Evolutionary conservation across 2,329 filamentous ascomycete species (phyloP).

Genomic region (Curvularia spicifera): DNA sequence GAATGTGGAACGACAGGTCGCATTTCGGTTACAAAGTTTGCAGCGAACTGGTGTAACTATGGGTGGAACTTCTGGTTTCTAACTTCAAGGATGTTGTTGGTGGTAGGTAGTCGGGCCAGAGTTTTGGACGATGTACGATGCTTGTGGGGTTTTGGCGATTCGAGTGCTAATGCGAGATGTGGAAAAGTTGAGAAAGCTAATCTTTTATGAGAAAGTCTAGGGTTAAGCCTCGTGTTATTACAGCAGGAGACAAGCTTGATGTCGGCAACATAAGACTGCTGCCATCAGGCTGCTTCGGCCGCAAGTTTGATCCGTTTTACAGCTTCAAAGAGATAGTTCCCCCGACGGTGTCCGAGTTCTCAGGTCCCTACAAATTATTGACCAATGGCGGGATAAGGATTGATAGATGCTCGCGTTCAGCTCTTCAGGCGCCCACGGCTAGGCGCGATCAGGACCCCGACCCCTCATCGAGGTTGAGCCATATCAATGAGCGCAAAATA

Average conservation of each 20-base stretch:
- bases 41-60: neutral
- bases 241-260: neutral
- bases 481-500: neutral
- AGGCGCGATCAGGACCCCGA: conserved; percentile 1
- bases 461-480: neutral
- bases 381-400: conserved; percentile 11
- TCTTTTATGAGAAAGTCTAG: neutral
- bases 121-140: neutral
- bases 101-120: neutral
- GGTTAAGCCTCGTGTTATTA: neutral
- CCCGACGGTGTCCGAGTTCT: neutral
- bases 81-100: neutral
- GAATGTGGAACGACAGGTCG: conserved; percentile 63
- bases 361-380: neutral
- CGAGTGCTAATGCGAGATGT: neutral
- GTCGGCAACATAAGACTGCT: neutral
- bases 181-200: too few relatives aligned
- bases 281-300: conserved; percentile 6
- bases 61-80: neutral
- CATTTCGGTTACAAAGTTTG: conserved; percentile 48
- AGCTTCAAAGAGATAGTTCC: neutral
- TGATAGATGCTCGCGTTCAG: neutral
- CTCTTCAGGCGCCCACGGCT: conserved; percentile 2
- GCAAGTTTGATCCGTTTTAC: neutral
- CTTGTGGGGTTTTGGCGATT: neutral